Evolutionary conservation across 1,139 yeast genomes (phyloP).

Genomic region (Pichia inconspicua): DNA sequence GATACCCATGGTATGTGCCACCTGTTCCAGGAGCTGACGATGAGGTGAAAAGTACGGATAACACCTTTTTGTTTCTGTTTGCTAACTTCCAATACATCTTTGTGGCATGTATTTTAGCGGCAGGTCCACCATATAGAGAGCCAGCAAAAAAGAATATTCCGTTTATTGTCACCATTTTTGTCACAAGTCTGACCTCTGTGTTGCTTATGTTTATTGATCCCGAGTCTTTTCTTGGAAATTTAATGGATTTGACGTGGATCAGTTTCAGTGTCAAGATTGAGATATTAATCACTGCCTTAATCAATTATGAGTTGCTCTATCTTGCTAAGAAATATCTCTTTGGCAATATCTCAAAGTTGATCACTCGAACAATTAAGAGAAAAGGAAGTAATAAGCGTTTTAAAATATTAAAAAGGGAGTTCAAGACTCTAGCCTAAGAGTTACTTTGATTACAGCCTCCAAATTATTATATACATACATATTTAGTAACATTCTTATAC

Average conservation of each 20-base stretch:
- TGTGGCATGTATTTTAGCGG: conserved; percentile 72
- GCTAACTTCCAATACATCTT: conserved; percentile 86
- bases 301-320: conserved; percentile 46
- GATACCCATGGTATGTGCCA: conserved; percentile 64
- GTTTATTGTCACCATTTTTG: conserved; percentile 53
- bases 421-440: conserved; percentile 12
- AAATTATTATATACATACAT: too few species aligned
- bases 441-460: too few species aligned
- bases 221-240: conserved; percentile 47
- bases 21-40: conserved; percentile 80
- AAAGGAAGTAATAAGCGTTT: conserved; percentile 25
- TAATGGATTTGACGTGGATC: conserved; percentile 70
- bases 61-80: conserved; percentile 72
- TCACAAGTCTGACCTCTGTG: conserved; percentile 43
- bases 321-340: conserved; percentile 37
- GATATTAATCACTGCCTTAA: conserved; percentile 38
- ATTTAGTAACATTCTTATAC: too few species aligned
- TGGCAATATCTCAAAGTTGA: conserved; percentile 25
- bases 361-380: conserved; percentile 26
- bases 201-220: conserved; percentile 43
- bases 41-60: conserved; percentile 80
- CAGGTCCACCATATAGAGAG: conserved; percentile 93
- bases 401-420: conserved; percentile 24
- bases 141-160: conserved; percentile 63
- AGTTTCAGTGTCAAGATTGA: conserved; percentile 43